Evolutionary conservation across 2,329 filamentous ascomycete species (phyloP).

Genomic region (Cladorrhinum sp.): DNA sequence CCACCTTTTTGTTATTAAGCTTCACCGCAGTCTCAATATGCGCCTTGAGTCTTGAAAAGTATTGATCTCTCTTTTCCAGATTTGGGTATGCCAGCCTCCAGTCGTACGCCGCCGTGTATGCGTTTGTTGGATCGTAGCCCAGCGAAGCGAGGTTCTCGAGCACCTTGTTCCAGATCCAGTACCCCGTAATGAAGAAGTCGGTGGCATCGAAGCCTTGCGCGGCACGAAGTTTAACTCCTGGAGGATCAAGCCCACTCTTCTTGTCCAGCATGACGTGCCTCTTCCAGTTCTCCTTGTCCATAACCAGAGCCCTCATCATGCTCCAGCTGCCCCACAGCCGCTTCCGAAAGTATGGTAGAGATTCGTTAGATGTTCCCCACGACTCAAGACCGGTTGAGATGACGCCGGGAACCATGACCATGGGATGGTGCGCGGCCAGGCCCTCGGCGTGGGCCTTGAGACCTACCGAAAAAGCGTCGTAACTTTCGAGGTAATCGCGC

Average conservation of each 20-base stretch:
- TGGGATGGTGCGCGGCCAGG: conserved; percentile 75
- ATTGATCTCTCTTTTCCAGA: conserved; percentile 85
- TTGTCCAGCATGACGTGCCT: conserved; percentile 96
- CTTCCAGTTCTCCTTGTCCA: conserved; percentile 95
- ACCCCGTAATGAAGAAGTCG: conserved; percentile 87
- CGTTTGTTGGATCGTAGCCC: conserved; percentile 84
- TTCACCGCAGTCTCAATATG: conserved; percentile 81
- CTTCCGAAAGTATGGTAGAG: conserved; percentile 89
- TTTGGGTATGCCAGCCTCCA: conserved; percentile 91
- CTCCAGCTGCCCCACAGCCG: conserved; percentile 97
- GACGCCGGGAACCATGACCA: conserved; percentile 96
- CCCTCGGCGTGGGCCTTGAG: conserved; percentile 79
- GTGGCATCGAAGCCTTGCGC: conserved; percentile 97
- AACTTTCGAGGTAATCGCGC: conserved; percentile 75
- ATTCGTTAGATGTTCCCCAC: conserved; percentile 85
- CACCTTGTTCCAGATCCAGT: conserved; percentile 99
- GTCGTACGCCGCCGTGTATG: conserved; percentile 72
- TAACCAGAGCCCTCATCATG: conserved; percentile 93
- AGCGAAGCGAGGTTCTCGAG: conserved; percentile 94
- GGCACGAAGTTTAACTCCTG: conserved; percentile 82
- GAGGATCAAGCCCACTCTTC: conserved; percentile 83
- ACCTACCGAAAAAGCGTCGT: conserved; percentile 92
- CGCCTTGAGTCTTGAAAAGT: conserved; percentile 85
- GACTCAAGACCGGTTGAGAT: conserved; percentile 97
- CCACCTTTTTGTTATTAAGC: conserved; percentile 74